Base-by-base conservation (phyloP, 148 eudicot species). In the Vaccinium corymbosum region DNA sequence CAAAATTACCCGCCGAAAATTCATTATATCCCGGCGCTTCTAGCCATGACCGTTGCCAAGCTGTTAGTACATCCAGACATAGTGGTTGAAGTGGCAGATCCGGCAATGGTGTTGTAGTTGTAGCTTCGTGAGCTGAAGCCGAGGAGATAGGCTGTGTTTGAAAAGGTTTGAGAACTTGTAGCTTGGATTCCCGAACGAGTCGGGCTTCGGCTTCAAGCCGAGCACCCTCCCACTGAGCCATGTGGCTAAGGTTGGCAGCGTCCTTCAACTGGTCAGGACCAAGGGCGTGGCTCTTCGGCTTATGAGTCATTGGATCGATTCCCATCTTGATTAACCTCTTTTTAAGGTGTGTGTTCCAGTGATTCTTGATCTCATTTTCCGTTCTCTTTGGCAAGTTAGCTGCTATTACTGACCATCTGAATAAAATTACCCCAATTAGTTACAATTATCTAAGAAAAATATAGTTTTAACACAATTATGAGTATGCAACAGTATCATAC, bases 221-320 rank as follows among this genome's bases (percentile, higher is more conserved):
- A 7, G 89, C 91, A 15, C 62, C 84, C 78, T 89, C 91, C 91
- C 91, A 89, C 25, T 89, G 89, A 64, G 91, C 87, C 91, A 89
- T 89, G 85, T 89, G 91, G 83, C 84, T 85, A 14, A 87, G 84
- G 77, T 87, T 85, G 70, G 89, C 84, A 9, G 55, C 72, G 29
- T 32, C 70, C 72, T 83, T 83, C 13, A 42, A 6, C 35, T 83
- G 85, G 77, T 80, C 83, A 0, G 83, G 81, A 35, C 81, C 73
- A 7, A 83, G 86, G 56, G 86, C 64, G 25, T 86, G 81, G 72
- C 59, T 84, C 71, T 87, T 84, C n/a, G 87, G 88, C 84, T 87
- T 89, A 56, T 89, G 91, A 19, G 89, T 89, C 19, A 82, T 10
- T 0, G 91, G 91, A 76, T 89, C 91, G 59, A 89, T 87, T 8